Conservation (phyloP, 2,329 filamentous ascomycete species). For the Leptographium galeiforme region DNA sequence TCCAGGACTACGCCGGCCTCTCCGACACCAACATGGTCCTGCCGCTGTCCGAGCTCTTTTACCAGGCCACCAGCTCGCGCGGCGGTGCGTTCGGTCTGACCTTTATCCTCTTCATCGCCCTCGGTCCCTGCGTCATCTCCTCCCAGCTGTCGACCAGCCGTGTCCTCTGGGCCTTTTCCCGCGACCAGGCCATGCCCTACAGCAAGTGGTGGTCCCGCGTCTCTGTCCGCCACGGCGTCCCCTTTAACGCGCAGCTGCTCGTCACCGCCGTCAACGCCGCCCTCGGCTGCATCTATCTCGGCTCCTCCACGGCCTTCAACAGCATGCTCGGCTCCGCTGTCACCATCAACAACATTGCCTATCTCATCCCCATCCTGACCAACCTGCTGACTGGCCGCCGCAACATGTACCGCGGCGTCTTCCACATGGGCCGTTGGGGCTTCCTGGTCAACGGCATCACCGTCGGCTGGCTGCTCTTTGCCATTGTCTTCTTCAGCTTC, state of each 20-base stretch:
- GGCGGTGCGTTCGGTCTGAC: conserved; percentile 27
- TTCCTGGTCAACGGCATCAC: conserved; percentile 23
- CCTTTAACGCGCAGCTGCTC: conserved; percentile 23
- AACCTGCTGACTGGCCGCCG: conserved; percentile 26
- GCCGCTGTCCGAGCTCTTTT: conserved; percentile 30
- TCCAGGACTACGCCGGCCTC: conserved; percentile 31
- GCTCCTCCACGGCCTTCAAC: conserved; percentile 26
- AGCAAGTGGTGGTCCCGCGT: conserved; percentile 23
- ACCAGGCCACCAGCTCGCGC: conserved; percentile 25
- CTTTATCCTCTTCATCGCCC: conserved; percentile 27
- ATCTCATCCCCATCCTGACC: conserved; percentile 29
- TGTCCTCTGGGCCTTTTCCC: conserved; percentile 9
- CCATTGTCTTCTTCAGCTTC: conserved; percentile 30
- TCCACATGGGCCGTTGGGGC: conserved; percentile 22
- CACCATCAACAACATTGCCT: conserved; percentile 29
- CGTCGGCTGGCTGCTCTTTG: conserved; percentile 24
- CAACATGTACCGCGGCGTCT: conserved; percentile 25
- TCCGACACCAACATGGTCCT: conserved; percentile 26
- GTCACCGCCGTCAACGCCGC: conserved; percentile 19
- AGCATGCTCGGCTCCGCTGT: background rate
- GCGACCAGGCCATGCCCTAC: conserved; percentile 27
- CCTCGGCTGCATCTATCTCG: conserved; percentile 19
- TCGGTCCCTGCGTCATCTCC: conserved; percentile 24
- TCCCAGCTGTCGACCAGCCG: conserved; percentile 18
- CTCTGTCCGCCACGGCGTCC: conserved; percentile 20